phyloP scores from a whole-genome alignment of 116 monocot genomes.

The Zostera marina region DNA sequence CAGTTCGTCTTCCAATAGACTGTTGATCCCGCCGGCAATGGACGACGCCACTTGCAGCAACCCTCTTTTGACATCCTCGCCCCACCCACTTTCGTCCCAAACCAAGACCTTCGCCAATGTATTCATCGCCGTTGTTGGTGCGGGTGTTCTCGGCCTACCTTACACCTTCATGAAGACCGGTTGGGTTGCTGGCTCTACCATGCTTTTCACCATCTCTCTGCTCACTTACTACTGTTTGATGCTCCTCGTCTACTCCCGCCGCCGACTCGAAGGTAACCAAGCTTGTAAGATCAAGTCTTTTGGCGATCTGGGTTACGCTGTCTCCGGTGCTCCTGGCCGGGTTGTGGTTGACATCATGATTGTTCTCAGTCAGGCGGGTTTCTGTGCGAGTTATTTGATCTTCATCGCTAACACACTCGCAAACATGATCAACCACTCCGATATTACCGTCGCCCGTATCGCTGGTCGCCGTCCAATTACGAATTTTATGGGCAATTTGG shows the following conservation, averaged over 20 bases:
- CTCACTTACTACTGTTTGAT: slow-evolving; percentile 84
- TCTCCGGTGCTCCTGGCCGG: slow-evolving; percentile 37
- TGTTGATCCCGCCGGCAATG: too few relatives aligned
- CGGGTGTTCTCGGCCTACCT: slow-evolving; percentile 91
- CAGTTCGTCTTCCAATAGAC: too few relatives aligned
- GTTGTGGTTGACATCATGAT: slow-evolving; percentile 74
- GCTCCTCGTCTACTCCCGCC: slow-evolving; percentile 63
- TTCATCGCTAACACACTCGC: slow-evolving; percentile 69
- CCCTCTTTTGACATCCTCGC: background rate
- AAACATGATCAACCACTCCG: slow-evolving; percentile 24
- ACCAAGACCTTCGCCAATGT: slow-evolving; percentile 94
- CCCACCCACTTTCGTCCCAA: slow-evolving; percentile 48
- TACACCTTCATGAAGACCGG: slow-evolving; percentile 89
- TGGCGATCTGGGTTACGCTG: slow-evolving; percentile 68
- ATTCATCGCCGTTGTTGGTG: slow-evolving; percentile 92
- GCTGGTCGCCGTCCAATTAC: background rate
- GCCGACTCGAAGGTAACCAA: slow-evolving; percentile 26
- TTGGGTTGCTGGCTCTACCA: slow-evolving; percentile 40
- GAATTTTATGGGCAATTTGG: background rate
- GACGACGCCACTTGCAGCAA: too few relatives aligned
- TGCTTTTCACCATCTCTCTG: slow-evolving; percentile 37
- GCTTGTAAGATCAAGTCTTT: slow-evolving; percentile 51
- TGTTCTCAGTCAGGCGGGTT: slow-evolving; percentile 69
- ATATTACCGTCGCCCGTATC: background rate
- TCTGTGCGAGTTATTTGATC: slow-evolving; percentile 78